Base-by-base conservation (phyloP, 2,329 filamentous ascomycete genomes). In the Gremmenia infestans region DNA sequence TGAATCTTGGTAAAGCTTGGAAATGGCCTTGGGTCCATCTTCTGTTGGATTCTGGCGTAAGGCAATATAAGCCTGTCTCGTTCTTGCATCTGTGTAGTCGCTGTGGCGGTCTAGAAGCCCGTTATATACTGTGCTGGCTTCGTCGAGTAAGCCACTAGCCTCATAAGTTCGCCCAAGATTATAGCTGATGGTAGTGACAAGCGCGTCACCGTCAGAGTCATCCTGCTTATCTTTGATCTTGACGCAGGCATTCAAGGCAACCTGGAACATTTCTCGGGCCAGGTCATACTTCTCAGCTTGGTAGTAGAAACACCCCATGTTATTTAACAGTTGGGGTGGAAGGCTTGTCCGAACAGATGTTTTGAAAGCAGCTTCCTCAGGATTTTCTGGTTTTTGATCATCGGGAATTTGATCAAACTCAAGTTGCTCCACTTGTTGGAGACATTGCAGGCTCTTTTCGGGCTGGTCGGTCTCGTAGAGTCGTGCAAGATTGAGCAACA, bases 101-200 rank as follows among this genome's bases (percentile, higher is more conserved):
- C 83, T 79, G 70, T 99, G 94, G 3, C 92, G 88, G 61, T 86
- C 84, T 9, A 97, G 77, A 28, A 99, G 75, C 43, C 89, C 87
- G 65, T 96, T 88, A 68, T 97, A 99, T 2, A 96, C 88, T 65
- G 89, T 88, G 58, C 89, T 84, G 1, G 94, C 94, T 72, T 96
- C 86, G 40, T 95, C 89, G 6, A 83, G 79, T 69, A 93, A 80
- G 37, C 88, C 86, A 52, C 89, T 86, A 0, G 89, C 87, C 75
- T 99, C 94, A 67, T 97, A 97, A 56, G 91, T 96, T 56, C 94
- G 84, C 28, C 89, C 94, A 42, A 99, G 83, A 67, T 97, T 99
- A 79, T 94, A 99, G 70, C 91, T 96, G 70, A 99, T 96, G 2
- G 92, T 96, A 0, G 93, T 96, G 25, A 97, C 87, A 4, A 99